Percentiles rank a stretch among this genome's conserved stretches.
Evolutionary conservation across 305 asterid genomes (phyloP).

Genomic region (Rubia balearica): DNA sequence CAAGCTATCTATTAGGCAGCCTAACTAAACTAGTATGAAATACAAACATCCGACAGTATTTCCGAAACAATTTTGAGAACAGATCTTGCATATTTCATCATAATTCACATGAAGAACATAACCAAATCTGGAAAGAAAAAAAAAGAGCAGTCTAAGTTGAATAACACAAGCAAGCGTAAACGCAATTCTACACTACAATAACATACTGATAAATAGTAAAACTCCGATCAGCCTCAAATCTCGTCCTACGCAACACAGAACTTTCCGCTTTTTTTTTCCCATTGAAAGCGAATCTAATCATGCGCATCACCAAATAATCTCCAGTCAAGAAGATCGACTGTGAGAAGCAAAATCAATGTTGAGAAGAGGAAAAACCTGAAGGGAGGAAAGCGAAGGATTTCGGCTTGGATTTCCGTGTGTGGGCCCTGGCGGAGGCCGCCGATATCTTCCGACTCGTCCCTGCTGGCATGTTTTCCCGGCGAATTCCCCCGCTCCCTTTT

Average conservation of each 20-base stretch:
- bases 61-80: not conserved
- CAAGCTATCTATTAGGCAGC: not conserved
- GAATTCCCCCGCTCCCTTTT: too few relatives aligned
- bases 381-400: slow-evolving; percentile 27
- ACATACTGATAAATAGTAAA: not conserved
- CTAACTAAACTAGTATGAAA: not conserved
- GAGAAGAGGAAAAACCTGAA: slow-evolving; percentile 33
- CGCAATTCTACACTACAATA: not conserved
- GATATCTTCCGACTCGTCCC: slow-evolving; percentile 55
- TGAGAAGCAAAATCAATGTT: not conserved
- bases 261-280: not conserved
- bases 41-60: not conserved
- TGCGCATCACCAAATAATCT: not conserved
- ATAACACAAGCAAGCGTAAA: not conserved
- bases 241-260: not conserved
- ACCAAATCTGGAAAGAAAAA: not conserved
- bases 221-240: slow-evolving; percentile 4
- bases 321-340: not conserved
- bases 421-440: slow-evolving; percentile 87
- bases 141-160: not conserved
- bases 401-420: slow-evolving; percentile 59
- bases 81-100: not conserved
- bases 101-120: not conserved
- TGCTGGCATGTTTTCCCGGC: slow-evolving; percentile 43
- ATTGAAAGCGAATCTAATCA: not conserved